Evolutionary conservation across 2,329 filamentous ascomycete genomes (phyloP), one percentile per base, ranked within the genome.

Genomic region (Fusarium decemcellulare): DNA sequence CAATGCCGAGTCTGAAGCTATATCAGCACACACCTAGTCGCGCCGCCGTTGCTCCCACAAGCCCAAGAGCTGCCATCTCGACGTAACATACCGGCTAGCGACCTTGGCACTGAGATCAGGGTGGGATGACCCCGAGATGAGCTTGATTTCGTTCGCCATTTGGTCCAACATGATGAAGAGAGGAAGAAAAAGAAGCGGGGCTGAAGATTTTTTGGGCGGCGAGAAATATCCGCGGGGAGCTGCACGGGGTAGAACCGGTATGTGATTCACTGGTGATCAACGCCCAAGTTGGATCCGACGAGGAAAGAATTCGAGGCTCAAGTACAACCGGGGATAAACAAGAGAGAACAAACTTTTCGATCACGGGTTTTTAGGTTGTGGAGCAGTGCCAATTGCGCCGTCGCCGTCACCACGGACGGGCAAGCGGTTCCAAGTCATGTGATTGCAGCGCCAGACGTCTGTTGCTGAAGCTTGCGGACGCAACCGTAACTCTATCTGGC

Each of bases 1-100:
- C 90, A 75, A 94, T 92, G 72, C 92, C 92, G 65, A 94, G 87
- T 76, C 92, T 93, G 78, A 57, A 66, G 48, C 48, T 66, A 59
- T 56, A 70, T 76, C 69, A 79, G 72, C 69, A 70, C 61, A 61
- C 12, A 42, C 58, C 59, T 59, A 56, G 23, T 53, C 46, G 34
- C 34, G 39, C 53, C 42, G 37, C 57, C 32, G 14, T 54, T 65
- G 59, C 53, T 53, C 50, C 36, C 46, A 36, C 18, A 30, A 15
- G 23, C 23, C 9, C 8, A 39, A 23, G 54, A 59, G 46, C 51
- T 34, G 29, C 43, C 18, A 46, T 63, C 36, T 61, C 56, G 44
- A 75, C 14, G 42, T 32, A n/a, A 67, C 80, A 68, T 80, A 84
- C 82, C 82, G 80, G 59, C 77, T 79, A 55, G 82, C 82, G 64